A percentile compares a stretch with the other conserved stretches of the same genome.
These are phyloP conservation scores for Tylopilus sp. DNA, from an alignment of 1,284 basidiomycete genomes.

Conservation along the genomic window DNA sequence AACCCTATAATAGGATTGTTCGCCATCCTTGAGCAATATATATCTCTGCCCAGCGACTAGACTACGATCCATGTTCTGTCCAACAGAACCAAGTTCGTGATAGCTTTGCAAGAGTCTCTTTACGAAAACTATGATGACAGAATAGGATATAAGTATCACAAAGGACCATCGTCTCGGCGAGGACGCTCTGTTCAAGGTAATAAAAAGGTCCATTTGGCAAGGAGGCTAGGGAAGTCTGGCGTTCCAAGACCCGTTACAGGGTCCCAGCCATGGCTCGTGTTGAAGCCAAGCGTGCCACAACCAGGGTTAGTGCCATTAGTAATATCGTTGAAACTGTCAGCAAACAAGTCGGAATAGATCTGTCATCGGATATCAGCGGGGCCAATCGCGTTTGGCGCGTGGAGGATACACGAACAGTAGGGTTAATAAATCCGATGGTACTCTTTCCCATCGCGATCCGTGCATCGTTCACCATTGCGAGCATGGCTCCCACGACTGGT, in stretches of 20 bases:
- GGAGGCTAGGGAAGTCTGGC: conserved; percentile 37
- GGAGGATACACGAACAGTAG: conserved; percentile 28
- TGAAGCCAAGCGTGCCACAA: conserved; percentile 46
- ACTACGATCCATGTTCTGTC: too few relatives aligned
- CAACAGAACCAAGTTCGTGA: too few relatives aligned
- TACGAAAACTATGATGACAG: too few relatives aligned
- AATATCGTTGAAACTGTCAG: conserved; percentile 49
- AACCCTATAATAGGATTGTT: too few relatives aligned
- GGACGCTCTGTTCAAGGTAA: too few relatives aligned
- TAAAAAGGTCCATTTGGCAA: conserved; percentile 28
- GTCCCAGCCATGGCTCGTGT: conserved; percentile 47
- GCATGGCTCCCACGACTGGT: conserved; percentile 51
- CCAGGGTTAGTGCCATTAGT: conserved; percentile 50
- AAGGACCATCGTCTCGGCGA: too few relatives aligned
- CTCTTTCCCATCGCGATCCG: conserved; percentile 47
- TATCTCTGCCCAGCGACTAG: too few relatives aligned
- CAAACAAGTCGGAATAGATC: conserved; percentile 33
- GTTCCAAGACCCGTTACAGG: conserved; percentile 46
- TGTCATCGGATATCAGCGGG: not conserved
- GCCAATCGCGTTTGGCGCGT: too few relatives aligned
- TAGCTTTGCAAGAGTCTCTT: too few relatives aligned
- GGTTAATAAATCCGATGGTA: conserved; percentile 48
- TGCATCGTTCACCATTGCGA: conserved; percentile 57
- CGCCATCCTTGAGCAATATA: too few relatives aligned
- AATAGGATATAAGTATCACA: too few relatives aligned